phyloP scores from a whole-genome alignment of 2,329 filamentous ascomycete species.

The Neofusicoccum laricinum region DNA sequence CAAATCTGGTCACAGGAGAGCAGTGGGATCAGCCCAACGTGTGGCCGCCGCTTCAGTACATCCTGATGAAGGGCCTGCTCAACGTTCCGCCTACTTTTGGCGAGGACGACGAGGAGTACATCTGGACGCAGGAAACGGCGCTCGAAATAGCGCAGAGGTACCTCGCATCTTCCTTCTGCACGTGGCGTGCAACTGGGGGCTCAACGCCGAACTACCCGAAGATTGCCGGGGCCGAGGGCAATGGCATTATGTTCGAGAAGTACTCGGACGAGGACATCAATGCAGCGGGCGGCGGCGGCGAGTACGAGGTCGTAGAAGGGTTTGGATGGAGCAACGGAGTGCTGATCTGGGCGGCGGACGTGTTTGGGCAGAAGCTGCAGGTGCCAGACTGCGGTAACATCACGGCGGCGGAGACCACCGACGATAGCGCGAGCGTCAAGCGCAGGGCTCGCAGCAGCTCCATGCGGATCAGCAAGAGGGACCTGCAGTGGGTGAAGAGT shows the following conservation, averaged over 20 bases:
- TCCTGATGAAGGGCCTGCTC: constrained; percentile 60
- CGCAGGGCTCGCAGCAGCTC: constrained; percentile 3
- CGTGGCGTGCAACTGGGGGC: constrained; percentile 66
- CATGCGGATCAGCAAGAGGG: constrained; percentile 13
- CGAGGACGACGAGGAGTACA: constrained; percentile 52
- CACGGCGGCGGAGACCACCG: not conserved
- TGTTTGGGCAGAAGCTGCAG: constrained; percentile 55
- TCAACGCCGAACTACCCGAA: constrained; percentile 53
- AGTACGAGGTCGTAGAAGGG: constrained; percentile 67
- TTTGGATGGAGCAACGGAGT: constrained; percentile 72
- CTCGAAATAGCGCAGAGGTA: constrained; percentile 63
- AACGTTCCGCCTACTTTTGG: constrained; percentile 59
- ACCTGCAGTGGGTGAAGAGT: constrained; percentile 12
- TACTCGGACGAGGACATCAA: constrained; percentile 61
- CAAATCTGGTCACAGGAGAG: constrained; percentile 59
- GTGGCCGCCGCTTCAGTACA: constrained; percentile 66
- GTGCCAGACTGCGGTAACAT: constrained; percentile 47
- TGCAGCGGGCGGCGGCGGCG: constrained; percentile 62
- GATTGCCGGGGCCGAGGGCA: constrained; percentile 47
- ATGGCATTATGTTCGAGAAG: constrained; percentile 69
- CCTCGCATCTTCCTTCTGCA: constrained; percentile 66
- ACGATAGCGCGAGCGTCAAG: not conserved
- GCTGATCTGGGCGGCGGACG: constrained; percentile 63
- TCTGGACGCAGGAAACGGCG: constrained; percentile 54
- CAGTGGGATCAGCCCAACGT: constrained; percentile 71